phyloP scores from a whole-genome alignment of 805 yeast species.

The Lipomyces starkeyi region DNA sequence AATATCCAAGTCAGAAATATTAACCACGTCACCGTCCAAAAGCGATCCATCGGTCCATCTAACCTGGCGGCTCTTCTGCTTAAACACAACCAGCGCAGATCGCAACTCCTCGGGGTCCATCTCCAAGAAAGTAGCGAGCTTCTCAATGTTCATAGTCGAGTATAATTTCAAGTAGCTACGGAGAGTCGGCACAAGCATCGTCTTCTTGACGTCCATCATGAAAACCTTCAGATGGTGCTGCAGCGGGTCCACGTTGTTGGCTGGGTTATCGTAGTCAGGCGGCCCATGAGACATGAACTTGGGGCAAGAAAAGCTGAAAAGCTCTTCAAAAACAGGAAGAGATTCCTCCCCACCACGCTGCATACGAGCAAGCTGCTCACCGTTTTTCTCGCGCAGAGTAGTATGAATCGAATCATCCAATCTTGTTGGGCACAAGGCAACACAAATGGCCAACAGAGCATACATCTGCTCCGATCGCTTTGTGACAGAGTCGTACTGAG shows the following conservation, averaged over 20 bases:
- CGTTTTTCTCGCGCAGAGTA: constrained; percentile 55
- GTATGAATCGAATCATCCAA: constrained; percentile 54
- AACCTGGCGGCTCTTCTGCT: constrained; percentile 52
- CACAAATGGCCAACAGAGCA: constrained; percentile 55
- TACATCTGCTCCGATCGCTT: constrained; percentile 59
- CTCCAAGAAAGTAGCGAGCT: constrained; percentile 52
- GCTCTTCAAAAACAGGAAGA: constrained; percentile 52
- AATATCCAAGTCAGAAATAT: constrained; percentile 55
- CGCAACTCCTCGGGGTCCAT: constrained; percentile 48
- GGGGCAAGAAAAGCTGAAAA: constrained; percentile 56
- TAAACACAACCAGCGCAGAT: constrained; percentile 52
- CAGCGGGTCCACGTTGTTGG: constrained; percentile 50
- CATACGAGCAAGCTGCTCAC: constrained; percentile 53
- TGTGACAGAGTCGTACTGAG: constrained; percentile 55
- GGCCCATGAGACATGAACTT: constrained; percentile 54
- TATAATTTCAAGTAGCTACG: constrained; percentile 55
- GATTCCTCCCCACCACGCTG: constrained; percentile 53
- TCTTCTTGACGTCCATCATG: constrained; percentile 50
- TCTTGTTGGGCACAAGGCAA: constrained; percentile 55
- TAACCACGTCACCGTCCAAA: constrained; percentile 51
- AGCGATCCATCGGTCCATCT: constrained; percentile 52
- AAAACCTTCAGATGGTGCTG: constrained; percentile 53
- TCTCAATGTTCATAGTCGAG: constrained; percentile 54
- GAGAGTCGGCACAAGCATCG: constrained; percentile 50
- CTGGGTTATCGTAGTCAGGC: constrained; percentile 46